Percentiles rank a stretch among this genome's conserved stretches.
Conservation (phyloP, 2,329 filamentous ascomycete genomes). For the Cadophora luteo-olivacea region DNA sequence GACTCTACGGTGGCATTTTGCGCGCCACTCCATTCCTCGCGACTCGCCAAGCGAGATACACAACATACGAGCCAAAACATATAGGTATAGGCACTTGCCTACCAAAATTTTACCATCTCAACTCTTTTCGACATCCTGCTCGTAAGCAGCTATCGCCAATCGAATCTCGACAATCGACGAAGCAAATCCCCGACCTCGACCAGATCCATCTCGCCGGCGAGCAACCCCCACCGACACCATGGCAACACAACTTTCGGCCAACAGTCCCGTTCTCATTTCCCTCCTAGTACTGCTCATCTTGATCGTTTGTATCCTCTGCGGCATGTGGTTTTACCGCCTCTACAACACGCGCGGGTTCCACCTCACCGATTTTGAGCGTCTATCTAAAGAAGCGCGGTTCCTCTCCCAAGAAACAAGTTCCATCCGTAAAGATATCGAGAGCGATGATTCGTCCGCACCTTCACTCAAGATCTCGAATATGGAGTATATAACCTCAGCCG, state of each 20-base stretch:
- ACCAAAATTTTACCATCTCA: background rate
- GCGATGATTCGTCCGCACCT: slow-evolving; percentile 23
- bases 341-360: slow-evolving; percentile 27
- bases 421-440: slow-evolving; percentile 26
- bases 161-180: background rate
- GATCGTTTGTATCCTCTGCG: slow-evolving; percentile 4
- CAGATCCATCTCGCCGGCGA: slow-evolving; percentile 8
- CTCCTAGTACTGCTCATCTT: slow-evolving; percentile 20
- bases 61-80: slow-evolving; percentile 1
- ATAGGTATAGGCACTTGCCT: background rate
- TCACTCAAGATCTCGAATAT: slow-evolving; percentile 25
- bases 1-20: background rate
- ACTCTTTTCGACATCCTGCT: background rate
- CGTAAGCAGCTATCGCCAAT: background rate
- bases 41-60: slow-evolving; percentile 16
- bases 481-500: slow-evolving; percentile 25
- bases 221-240: background rate
- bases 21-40: slow-evolving; percentile 23
- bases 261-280: slow-evolving; percentile 25
- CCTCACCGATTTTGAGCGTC: slow-evolving; percentile 29
- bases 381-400: slow-evolving; percentile 23
- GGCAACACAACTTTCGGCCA: slow-evolving; percentile 20
- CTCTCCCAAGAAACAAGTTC: slow-evolving; percentile 26
- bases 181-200: background rate
- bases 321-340: slow-evolving; percentile 18